These are phyloP conservation scores for Boletus bicolor DNA, from an alignment of 768 basidiomycete genomes.

Conservation along the genomic window DNA sequence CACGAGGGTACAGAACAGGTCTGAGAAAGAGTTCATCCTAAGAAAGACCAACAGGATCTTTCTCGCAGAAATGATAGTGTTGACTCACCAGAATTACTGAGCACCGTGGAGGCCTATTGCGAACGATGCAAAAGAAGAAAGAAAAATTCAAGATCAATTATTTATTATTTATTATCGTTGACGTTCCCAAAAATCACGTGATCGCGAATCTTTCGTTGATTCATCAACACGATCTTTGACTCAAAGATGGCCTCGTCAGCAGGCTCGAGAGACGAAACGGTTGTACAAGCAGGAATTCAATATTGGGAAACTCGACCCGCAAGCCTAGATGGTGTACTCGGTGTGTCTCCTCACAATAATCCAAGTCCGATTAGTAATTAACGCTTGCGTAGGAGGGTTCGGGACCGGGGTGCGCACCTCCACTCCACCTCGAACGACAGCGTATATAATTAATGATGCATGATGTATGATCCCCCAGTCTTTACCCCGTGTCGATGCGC, in stretches of 20 bases:
- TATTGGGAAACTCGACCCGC: constrained; percentile 88
- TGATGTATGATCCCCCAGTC: constrained; percentile 43
- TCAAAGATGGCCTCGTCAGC: constrained; percentile 5
- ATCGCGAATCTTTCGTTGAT: no score
- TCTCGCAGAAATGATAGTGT: background rate
- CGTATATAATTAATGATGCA: background rate
- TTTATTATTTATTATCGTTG: no score
- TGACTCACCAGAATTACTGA: constrained; percentile 10
- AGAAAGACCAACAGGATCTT: background rate
- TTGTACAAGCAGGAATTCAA: constrained; percentile 71
- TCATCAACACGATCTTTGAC: background rate
- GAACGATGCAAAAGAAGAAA: background rate
- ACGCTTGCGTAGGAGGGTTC: constrained; percentile 40
- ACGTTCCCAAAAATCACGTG: no score
- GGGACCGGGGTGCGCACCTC: constrained; percentile 47
- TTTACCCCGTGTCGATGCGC: constrained; percentile 84
- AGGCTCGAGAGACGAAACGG: constrained; percentile 40
- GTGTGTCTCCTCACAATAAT: constrained; percentile 31
- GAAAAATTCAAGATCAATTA: background rate
- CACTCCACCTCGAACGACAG: background rate
- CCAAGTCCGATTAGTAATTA: constrained; percentile 16
- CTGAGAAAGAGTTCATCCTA: constrained; percentile 26
- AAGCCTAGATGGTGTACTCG: constrained; percentile 84
- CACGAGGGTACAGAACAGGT: constrained; percentile 31
- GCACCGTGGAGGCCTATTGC: background rate